Base-by-base conservation (phyloP, 1,284 basidiomycete genomes). In the Pyrrhoderma noxium region DNA sequence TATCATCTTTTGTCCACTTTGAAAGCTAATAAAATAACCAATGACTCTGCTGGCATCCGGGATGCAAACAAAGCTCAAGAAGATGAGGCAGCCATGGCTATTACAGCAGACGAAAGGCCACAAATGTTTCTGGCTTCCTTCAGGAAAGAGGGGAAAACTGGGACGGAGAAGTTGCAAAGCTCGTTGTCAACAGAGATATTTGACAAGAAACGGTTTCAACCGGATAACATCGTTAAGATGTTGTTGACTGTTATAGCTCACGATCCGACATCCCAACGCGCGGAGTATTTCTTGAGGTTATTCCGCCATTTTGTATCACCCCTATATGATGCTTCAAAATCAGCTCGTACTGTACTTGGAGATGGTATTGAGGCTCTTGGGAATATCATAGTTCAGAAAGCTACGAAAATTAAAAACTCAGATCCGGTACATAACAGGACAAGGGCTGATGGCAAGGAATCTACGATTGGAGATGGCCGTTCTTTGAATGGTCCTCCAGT, bases 191-290 rank as follows among this genome's bases (percentile, higher is more conserved):
- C 50, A 0, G 76, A 85, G 41, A 77, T 82, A 60, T 82, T 84
- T 54, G 82, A 83, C 61, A 71, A 72, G 25, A 72, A 71, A 54
- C 65, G 73, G 1, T 73, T 90, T 19, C 72, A 71, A 8, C 71
- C 81, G 56, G 84, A 85, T 53, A 76, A 90, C 59, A 73, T 90
- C 38, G 76, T 88, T 31, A 76, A 80, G 21, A 71, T 91, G 11
- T 79, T 89, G 60, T 72, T 90, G 27, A 90, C 87, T 2, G 82
- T 89, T 54, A 88, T 91, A 51, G 86, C 85, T 2, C 82, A 89
- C 56, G 83, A 89, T 62, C 75, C 83, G 8, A 71, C 76, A 0
- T 79, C 80, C 41, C 64, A 73, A 19, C 78, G 85, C 19, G 82
- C 85, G 1, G 74, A 85, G 58, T 73, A 80, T 51, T 88, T 90